Conservation (phyloP, 192 early-diverging fungal genomes). For the Radiomyces spectabilis region DNA sequence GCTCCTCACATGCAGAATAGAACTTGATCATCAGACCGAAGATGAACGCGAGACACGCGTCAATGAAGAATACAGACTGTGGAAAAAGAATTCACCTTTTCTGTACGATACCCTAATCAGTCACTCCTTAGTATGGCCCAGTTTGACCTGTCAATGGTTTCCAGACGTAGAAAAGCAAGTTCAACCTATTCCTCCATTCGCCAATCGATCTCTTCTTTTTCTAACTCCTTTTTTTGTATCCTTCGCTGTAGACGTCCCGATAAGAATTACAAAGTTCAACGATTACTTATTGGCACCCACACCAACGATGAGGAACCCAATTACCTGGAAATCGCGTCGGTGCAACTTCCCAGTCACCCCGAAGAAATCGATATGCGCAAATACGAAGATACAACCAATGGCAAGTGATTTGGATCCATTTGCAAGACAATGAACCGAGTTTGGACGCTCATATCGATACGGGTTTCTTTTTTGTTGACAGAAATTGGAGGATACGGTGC, state of each 20-base stretch:
- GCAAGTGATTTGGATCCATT: background rate
- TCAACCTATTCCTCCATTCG: too few relatives aligned
- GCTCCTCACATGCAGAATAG: too few relatives aligned
- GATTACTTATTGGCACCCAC: constrained; percentile 90
- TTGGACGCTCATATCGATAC: background rate
- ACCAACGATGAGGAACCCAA: constrained; percentile 95
- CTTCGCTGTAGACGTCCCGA: constrained; percentile 46
- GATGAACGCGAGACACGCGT: constrained; percentile 71
- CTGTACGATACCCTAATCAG: constrained; percentile 96
- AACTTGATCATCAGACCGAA: too few relatives aligned
- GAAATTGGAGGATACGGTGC: constrained; percentile 24
- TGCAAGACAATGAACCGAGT: background rate
- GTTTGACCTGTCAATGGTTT: constrained; percentile 95
- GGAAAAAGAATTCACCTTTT: constrained; percentile 99
- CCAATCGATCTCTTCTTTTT: background rate
- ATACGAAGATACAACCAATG: constrained; percentile 24
- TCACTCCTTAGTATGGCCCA: constrained; percentile 97
- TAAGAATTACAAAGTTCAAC: constrained; percentile 86
- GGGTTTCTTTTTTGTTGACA: background rate
- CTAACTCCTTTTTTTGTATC: background rate
- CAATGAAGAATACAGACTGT: constrained; percentile 97
- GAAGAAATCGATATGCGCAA: constrained; percentile 9
- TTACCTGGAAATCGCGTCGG: constrained; percentile 91
- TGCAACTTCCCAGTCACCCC: constrained; percentile 44
- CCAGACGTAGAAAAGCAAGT: constrained; percentile 84